Conservation (phyloP, 2,329 filamentous ascomycete genomes). For the Penicillium sp. region DNA sequence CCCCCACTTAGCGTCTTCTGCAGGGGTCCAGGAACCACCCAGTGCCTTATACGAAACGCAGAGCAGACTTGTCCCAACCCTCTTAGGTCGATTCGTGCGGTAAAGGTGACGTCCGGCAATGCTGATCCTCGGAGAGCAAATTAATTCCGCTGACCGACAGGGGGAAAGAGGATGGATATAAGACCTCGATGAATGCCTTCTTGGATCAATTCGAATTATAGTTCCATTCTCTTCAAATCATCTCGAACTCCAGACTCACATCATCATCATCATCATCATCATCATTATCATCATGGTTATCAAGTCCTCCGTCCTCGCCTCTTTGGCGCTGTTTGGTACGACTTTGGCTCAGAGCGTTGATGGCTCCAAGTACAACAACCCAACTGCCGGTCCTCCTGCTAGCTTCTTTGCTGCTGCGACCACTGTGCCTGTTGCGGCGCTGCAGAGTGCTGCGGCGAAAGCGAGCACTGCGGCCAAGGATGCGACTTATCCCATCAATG, state of each 20-base stretch:
- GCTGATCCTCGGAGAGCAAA: not conserved
- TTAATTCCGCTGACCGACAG: not conserved
- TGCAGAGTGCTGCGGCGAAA: conserved; percentile 31
- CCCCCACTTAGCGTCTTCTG: not conserved
- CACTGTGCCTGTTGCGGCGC: conserved; percentile 29
- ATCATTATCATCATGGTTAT: conserved; percentile 9
- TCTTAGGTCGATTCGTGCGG: not conserved
- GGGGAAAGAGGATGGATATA: not conserved
- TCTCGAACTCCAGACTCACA: too few species aligned
- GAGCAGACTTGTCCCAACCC: not conserved
- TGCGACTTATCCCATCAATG: conserved; percentile 33
- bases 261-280: not conserved
- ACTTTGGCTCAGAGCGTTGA: conserved; percentile 21
- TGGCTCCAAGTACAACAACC: conserved; percentile 29
- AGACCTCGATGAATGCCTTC: not conserved
- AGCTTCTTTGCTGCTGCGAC: conserved; percentile 34
- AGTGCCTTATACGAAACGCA: conserved; percentile 3
- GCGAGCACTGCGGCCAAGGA: conserved; percentile 28
- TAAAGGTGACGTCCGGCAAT: not conserved
- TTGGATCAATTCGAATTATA: not conserved
- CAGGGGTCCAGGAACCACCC: not conserved
- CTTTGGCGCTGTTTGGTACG: conserved; percentile 8
- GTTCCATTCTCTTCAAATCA: not conserved
- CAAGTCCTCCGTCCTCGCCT: conserved; percentile 7
- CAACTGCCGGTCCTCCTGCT: conserved; percentile 28